Percentiles rank a stretch among this genome's conserved stretches.
Conservation (phyloP, 208 protist species). For the Leishmania braziliensis region DNA sequence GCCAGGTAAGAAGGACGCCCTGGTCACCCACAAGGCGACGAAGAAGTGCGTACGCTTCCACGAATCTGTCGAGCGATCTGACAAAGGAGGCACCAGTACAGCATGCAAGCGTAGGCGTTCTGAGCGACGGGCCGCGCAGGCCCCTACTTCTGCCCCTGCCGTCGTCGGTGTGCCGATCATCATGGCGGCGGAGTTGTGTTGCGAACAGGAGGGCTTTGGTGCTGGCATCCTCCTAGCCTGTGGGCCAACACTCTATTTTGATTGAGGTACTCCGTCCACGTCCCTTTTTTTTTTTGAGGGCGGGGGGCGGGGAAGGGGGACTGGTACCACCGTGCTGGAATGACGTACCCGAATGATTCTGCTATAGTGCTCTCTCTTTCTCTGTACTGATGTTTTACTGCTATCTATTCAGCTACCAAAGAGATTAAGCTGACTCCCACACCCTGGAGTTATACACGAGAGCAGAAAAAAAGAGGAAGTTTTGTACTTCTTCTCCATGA, state of each 20-base stretch:
- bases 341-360: neutral
- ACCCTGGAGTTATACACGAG: neutral
- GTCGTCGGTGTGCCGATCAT: constrained; percentile 1
- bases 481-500: neutral
- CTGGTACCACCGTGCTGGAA: neutral
- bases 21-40: neutral
- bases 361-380: neutral
- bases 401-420: constrained; percentile 9
- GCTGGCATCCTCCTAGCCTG: constrained; percentile 64
- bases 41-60: constrained; percentile 19
- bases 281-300: neutral
- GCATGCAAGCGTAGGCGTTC: neutral
- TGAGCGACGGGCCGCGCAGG: too few relatives aligned
- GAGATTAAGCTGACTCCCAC: neutral
- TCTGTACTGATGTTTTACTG: too few relatives aligned
- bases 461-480: neutral
- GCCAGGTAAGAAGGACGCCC: neutral
- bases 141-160: neutral
- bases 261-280: neutral
- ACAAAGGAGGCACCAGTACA: neutral
- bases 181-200: constrained; percentile 8
- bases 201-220: constrained; percentile 35
- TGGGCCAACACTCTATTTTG: constrained; percentile 71
- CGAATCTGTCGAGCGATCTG: constrained; percentile 2
- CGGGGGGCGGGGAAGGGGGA: neutral